Base-by-base conservation (phyloP, 495 filamentous ascomycete genomes). In the Neurospora sp. region DNA sequence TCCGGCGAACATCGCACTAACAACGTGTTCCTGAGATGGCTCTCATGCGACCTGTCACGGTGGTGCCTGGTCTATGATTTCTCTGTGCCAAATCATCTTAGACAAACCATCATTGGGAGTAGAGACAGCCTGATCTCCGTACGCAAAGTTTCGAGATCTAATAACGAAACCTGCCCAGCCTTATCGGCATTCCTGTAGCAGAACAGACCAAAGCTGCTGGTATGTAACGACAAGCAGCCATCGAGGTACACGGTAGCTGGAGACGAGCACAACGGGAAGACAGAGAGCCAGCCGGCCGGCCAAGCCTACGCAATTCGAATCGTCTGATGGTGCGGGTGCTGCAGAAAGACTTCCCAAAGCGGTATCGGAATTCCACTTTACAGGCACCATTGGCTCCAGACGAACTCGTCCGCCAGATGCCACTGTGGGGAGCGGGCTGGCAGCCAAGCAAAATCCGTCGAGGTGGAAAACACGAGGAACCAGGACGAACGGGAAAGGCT, bases 1-100 rank as follows among this genome's bases (percentile, higher is more conserved):
- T 61, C 48, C 39, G 68, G 71, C 69, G 73, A 37, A 27, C 42
- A 69, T 66, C 27, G 14, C 53, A 66, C 53, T 66, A 66, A 66
- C 14, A 35, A 35, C 27, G 27, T 66, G 53, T 35, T 66, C 53
- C 53, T 66, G 53, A 66, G 53, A 66, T 27, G 12, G 53, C 14
- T 66, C 27, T 66, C 27, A 66, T 66, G 53, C 27, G 31, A 3
- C 53, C 27, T 66, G 22, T 66, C 53, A 66, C 27, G 53, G 53
- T 35, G 53, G 53, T 35, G 16, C 53, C 27, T 66, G 53, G 53
- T 31, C 22, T 61, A 61, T 8, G 3, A 31, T 61, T 61, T 14
- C 53, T 61, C 27, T 61, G 20, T 59, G 53, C 27, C 53, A 61
- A 35, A 61, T 16, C 53, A 61, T 61, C 27, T 61, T 18, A 35